Evolutionary conservation across 164 flowering plant genomes (phyloP).

Genomic region (Tetracentron sinense): DNA sequence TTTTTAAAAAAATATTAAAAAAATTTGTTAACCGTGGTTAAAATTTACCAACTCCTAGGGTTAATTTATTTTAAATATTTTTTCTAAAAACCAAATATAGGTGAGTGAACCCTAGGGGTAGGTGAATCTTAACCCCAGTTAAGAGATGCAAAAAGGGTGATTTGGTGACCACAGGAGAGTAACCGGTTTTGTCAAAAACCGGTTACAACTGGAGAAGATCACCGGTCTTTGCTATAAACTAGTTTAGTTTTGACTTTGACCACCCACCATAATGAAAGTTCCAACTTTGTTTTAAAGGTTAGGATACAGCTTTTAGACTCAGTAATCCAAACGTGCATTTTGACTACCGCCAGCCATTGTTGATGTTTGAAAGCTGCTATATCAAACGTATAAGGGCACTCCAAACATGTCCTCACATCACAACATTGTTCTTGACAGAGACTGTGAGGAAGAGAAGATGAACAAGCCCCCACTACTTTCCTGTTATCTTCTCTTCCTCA

Average conservation of each 20-base stretch:
- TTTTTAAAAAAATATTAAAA: too few species aligned
- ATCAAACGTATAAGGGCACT: background rate
- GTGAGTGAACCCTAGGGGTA: too few species aligned
- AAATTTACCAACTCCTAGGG: too few species aligned
- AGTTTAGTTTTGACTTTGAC: background rate
- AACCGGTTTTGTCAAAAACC: too few species aligned
- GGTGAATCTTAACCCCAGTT: too few species aligned
- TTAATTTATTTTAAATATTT: too few species aligned
- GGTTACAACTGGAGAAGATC: too few species aligned
- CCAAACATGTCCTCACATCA: background rate
- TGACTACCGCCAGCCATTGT: constrained; percentile 7
- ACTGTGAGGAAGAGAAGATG: background rate
- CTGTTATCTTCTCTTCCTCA: constrained; percentile 12
- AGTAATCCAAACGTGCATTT: background rate
- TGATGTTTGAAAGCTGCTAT: background rate
- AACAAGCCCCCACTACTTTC: background rate
- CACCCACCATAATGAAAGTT: background rate
- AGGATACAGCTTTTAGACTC: background rate
- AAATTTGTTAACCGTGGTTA: too few species aligned
- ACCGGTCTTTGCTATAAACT: too few species aligned
- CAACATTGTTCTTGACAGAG: background rate
- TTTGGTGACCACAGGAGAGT: too few species aligned
- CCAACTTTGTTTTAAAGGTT: background rate
- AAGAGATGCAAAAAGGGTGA: too few species aligned
- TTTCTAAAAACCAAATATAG: too few species aligned